Evolutionary conservation across 129 eudicot species (phyloP).

Genomic region (Silybum marianum): DNA sequence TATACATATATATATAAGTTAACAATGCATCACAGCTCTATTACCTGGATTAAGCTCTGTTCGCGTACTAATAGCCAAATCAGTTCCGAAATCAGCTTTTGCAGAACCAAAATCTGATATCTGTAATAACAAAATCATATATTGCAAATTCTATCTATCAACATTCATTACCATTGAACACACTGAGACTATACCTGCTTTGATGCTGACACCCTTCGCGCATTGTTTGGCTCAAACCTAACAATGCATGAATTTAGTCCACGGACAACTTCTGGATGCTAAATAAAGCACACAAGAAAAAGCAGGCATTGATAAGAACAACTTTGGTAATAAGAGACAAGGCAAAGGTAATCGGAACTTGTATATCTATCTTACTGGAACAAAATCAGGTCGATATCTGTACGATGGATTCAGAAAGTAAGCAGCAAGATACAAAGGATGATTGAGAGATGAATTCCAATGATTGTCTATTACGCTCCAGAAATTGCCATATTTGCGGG

Average conservation of each 20-base stretch:
- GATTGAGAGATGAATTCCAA: conserved; percentile 65
- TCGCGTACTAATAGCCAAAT: conserved; percentile 90
- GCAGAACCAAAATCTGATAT: conserved; percentile 91
- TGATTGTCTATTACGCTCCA: conserved; percentile 86
- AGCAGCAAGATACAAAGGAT: conserved; percentile 91
- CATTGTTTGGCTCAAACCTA: conserved; percentile 73
- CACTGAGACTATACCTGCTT: conserved; percentile 57
- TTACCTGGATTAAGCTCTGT: conserved; percentile 92
- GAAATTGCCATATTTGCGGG: conserved; percentile 70
- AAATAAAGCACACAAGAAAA: conserved; percentile 26
- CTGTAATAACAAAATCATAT: conserved; percentile 42
- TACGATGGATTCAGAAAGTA: conserved; percentile 88
- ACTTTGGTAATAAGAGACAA: conserved; percentile 3
- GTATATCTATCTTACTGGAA: conserved; percentile 52
- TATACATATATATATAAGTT: not conserved
- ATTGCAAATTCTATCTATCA: not conserved
- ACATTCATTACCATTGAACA: not conserved
- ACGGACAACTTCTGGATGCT: conserved; percentile 92
- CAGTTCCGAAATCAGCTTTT: conserved; percentile 98
- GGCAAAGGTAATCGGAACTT: not conserved
- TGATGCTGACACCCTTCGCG: conserved; percentile 83
- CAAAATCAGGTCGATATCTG: conserved; percentile 86
- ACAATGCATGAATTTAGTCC: conserved; percentile 94
- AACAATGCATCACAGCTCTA: not conserved
- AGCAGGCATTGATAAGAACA: not conserved